Base-by-base conservation (phyloP, 345 rosid genomes). In the Ceriops tagal region DNA sequence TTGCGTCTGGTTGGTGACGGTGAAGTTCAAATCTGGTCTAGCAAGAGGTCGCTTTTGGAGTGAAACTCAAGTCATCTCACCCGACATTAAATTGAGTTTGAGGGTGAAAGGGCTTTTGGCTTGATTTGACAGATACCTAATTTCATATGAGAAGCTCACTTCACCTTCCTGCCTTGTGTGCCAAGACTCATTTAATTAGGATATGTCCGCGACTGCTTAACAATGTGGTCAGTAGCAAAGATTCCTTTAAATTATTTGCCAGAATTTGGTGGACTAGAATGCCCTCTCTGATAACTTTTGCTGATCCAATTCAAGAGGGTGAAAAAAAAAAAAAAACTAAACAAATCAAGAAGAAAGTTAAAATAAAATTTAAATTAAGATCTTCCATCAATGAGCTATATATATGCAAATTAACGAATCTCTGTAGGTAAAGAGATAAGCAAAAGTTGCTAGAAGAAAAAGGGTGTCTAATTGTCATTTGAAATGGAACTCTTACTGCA, bases 81-180 rank as follows among this genome's bases (percentile, higher is more conserved):
- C 89, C 61, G 78, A 82, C 77, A 10, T 28, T 63, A 64, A 8
- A 65, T 69, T 31, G 78, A 53, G 51, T 65, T 72, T 51, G 73
- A 64, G 76, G 73, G 68, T 73, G 82, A 76, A 74, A 56, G 77
- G 77, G n/a, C 37, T 26, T 62, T 69, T 86, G 79, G 88, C 90
- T 82, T 84, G 84, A 77, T 58, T 53, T 81, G 46, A 70, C 83
- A 77, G 89, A 39, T 67, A 76, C 55, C 76, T 70, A 62, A 10
- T 58, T 71, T 7, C 22, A 62, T 63, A 43, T 3, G 30, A 73
- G 80, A 81, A 67, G 73, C 69, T 65, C 72, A 68, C 71, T 70
- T 74, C 81, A 83, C 82, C 90, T 76, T 82, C 87, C 87, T 78
- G 69, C 3, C 90, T 83, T 86, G 70, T 63, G 26, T 28, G 57